These are phyloP conservation scores for Candida pini DNA, from an alignment of 805 yeast species.

Conservation along the genomic window DNA sequence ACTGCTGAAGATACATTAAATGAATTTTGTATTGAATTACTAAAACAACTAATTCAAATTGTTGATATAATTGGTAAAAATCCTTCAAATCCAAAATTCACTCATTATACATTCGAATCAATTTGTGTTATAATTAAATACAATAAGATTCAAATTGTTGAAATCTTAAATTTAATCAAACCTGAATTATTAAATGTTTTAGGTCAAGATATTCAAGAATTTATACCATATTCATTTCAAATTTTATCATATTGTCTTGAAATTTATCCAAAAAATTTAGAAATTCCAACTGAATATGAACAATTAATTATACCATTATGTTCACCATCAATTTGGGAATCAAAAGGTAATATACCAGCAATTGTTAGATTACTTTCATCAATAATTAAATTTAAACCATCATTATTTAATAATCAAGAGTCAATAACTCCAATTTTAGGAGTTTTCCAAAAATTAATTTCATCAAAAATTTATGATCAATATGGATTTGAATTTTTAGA, in stretches of 20 bases:
- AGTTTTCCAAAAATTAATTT: slow-evolving; percentile 89
- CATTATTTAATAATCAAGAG: slow-evolving; percentile 32
- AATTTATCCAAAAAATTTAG: slow-evolving; percentile 38
- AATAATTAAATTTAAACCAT: slow-evolving; percentile 47
- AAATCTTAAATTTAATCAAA: slow-evolving; percentile 48
- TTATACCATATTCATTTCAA: slow-evolving; percentile 89
- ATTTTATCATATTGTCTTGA: slow-evolving; percentile 77
- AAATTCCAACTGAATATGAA: slow-evolving; percentile 60
- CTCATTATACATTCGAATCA: slow-evolving; percentile 87
- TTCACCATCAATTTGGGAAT: slow-evolving; percentile 92
- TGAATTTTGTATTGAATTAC: slow-evolving; percentile 38
- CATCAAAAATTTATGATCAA: slow-evolving; percentile 75
- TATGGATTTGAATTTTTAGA: slow-evolving; percentile 84
- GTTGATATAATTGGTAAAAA: slow-evolving; percentile 70
- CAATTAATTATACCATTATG: slow-evolving; percentile 74
- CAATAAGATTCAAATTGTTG: slow-evolving; percentile 29
- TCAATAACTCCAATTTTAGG: slow-evolving; percentile 79
- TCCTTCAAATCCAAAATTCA: slow-evolving; percentile 92
- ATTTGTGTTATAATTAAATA: slow-evolving; percentile 69
- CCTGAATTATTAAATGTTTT: slow-evolving; percentile 65
- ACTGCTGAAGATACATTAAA: slow-evolving; percentile 64
- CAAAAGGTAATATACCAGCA: slow-evolving; percentile 89
- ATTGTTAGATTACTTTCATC: slow-evolving; percentile 73
- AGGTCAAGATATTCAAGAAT: slow-evolving; percentile 86
- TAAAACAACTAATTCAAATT: slow-evolving; percentile 65